Percentiles rank a stretch among this genome's conserved stretches.
Conservation (phyloP, 2,329 filamentous ascomycete species). For the Ophiostoma piceae region DNA sequence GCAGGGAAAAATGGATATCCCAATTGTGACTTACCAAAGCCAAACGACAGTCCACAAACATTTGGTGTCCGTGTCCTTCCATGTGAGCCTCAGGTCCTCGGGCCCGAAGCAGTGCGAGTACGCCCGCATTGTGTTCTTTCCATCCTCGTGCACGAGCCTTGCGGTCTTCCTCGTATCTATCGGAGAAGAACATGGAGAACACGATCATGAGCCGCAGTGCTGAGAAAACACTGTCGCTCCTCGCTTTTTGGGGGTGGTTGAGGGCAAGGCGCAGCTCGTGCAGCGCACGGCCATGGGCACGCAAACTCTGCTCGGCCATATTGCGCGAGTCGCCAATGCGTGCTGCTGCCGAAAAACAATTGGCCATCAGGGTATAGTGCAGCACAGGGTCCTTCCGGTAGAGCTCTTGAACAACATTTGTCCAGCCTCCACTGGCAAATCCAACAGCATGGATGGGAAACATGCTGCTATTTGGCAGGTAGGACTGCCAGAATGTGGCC, state of each 20-base stretch:
- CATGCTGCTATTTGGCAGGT: slow-evolving; percentile 26
- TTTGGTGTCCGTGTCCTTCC: slow-evolving; percentile 26
- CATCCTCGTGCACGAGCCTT: slow-evolving; percentile 26
- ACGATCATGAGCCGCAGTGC: slow-evolving; percentile 29
- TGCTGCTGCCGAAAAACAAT: slow-evolving; percentile 25
- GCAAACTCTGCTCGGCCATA: slow-evolving; percentile 27
- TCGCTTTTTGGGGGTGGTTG: slow-evolving; percentile 20
- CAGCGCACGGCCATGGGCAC: slow-evolving; percentile 27
- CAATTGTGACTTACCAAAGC: slow-evolving; percentile 22
- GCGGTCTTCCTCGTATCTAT: slow-evolving; percentile 26
- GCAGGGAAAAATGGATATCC: background rate
- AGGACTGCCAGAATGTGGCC: slow-evolving; percentile 26
- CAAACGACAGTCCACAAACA: slow-evolving; percentile 28
- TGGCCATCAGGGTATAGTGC: slow-evolving; percentile 26
- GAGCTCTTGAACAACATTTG: slow-evolving; percentile 26
- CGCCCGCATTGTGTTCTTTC: slow-evolving; percentile 27
- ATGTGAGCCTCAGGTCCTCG: slow-evolving; percentile 27
- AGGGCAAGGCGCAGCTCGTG: slow-evolving; percentile 25
- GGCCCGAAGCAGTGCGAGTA: slow-evolving; percentile 25
- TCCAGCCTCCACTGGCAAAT: slow-evolving; percentile 28
- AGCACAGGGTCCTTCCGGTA: slow-evolving; percentile 27
- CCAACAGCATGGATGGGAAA: slow-evolving; percentile 22
- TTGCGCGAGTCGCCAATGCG: slow-evolving; percentile 19
- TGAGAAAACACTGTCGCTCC: slow-evolving; percentile 27
- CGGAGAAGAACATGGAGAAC: slow-evolving; percentile 29